phyloP scores from a whole-genome alignment of 106 monocot genomes.

The Hemerocallis citrina region DNA sequence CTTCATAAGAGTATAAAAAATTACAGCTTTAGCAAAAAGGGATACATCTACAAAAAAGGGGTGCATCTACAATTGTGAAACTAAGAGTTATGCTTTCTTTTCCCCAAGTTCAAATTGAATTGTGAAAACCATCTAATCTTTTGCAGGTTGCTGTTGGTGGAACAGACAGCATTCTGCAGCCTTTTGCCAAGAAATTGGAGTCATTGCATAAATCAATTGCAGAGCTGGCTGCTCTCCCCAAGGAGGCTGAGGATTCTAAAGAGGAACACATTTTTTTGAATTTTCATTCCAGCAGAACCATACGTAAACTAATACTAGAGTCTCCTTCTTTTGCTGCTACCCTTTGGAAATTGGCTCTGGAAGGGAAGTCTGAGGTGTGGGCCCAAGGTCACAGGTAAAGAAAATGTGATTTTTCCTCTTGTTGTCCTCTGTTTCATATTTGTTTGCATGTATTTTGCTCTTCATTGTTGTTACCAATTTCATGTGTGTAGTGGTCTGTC shows the following conservation, averaged over 20 bases:
- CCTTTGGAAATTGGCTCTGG: slow-evolving; percentile 61
- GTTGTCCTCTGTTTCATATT: not conserved
- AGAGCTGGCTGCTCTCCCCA: slow-evolving; percentile 50
- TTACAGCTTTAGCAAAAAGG: too few relatives aligned
- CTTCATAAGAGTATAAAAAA: too few relatives aligned
- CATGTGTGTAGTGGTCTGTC: too few relatives aligned
- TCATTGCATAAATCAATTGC: slow-evolving; percentile 64
- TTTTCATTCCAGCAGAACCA: slow-evolving; percentile 77
- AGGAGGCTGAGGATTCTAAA: slow-evolving; percentile 34
- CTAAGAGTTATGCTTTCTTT: too few relatives aligned
- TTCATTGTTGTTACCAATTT: too few relatives aligned
- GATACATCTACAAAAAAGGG: too few relatives aligned
- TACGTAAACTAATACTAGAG: slow-evolving; percentile 69
- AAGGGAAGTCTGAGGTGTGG: slow-evolving; percentile 73
- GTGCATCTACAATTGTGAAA: too few relatives aligned
- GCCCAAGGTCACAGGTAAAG: slow-evolving; percentile 87
- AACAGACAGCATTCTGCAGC: slow-evolving; percentile 42
- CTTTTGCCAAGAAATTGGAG: slow-evolving; percentile 32
- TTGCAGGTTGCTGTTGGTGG: slow-evolving; percentile 72
- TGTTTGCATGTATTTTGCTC: too few relatives aligned
- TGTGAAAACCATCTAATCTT: not conserved
- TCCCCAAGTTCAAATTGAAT: not conserved
- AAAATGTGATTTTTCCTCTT: not conserved
- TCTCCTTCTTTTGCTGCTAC: slow-evolving; percentile 52
- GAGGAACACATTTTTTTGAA: slow-evolving; percentile 68